These are phyloP conservation scores for Verticillium tricorpus DNA, from an alignment of 2,329 filamentous ascomycete species.

Conservation along the genomic window DNA sequence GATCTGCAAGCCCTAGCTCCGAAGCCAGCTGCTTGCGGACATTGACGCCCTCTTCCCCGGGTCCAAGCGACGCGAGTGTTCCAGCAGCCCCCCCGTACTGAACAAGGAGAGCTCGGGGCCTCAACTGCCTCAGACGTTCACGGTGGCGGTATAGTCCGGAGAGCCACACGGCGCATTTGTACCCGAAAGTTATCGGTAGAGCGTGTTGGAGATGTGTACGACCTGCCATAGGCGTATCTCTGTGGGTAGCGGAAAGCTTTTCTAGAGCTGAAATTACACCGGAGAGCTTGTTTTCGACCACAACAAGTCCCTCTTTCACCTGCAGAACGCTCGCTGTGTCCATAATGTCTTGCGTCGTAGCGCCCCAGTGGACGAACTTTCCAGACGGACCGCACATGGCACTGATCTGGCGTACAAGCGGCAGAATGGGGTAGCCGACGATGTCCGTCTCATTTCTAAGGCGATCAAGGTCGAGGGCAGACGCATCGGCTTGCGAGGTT, in stretches of 20 bases:
- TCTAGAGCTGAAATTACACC: slow-evolving; percentile 31
- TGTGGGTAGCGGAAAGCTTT: slow-evolving; percentile 36
- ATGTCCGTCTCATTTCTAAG: slow-evolving; percentile 47
- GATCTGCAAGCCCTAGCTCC: slow-evolving; percentile 41
- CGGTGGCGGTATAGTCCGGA: slow-evolving; percentile 43
- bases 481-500: slow-evolving; percentile 24
- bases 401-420: slow-evolving; percentile 43
- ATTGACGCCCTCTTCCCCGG: slow-evolving; percentile 39
- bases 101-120: slow-evolving; percentile 40
- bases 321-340: slow-evolving; percentile 49
- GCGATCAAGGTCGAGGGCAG: slow-evolving; percentile 15
- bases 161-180: slow-evolving; percentile 53
- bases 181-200: slow-evolving; percentile 51
- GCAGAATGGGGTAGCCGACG: slow-evolving; percentile 50
- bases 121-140: slow-evolving; percentile 41
- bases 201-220: slow-evolving; percentile 55
- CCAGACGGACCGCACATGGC: slow-evolving; percentile 24
- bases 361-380: slow-evolving; percentile 52
- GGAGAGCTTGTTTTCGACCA: slow-evolving; percentile 39
- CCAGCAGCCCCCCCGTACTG: slow-evolving; percentile 55
- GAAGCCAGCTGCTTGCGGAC: slow-evolving; percentile 44
- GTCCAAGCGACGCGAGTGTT: slow-evolving; percentile 47
- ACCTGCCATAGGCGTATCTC: slow-evolving; percentile 52
- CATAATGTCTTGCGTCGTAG: slow-evolving; percentile 57
- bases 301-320: slow-evolving; percentile 42